These are phyloP conservation scores for Wickerhamomyces alni DNA, from an alignment of 805 yeast species.

Conservation along the genomic window DNA sequence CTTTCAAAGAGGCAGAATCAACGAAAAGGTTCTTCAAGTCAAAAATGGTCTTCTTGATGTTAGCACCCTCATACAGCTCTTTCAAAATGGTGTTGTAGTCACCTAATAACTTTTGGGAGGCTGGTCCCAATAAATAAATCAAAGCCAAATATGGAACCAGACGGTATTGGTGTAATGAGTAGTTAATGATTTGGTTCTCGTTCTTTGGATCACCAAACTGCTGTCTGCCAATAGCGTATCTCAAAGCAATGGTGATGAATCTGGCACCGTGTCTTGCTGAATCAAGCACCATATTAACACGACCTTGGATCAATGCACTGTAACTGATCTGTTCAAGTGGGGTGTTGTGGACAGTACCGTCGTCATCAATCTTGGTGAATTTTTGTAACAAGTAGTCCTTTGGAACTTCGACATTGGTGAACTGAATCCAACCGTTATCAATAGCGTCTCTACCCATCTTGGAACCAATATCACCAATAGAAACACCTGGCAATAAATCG, in stretches of 20 bases:
- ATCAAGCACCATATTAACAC: conserved; percentile 86
- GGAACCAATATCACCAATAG: conserved; percentile 88
- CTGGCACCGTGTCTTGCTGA: conserved; percentile 76
- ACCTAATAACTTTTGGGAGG: conserved; percentile 53
- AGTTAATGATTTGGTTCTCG: conserved; percentile 76
- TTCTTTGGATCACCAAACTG: conserved; percentile 59
- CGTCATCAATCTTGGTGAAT: conserved; percentile 61
- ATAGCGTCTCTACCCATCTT: conserved; percentile 96
- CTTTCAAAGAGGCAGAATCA: conserved; percentile 82
- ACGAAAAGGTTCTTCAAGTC: conserved; percentile 75
- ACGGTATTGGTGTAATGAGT: conserved; percentile 85
- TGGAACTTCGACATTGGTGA: conserved; percentile 77
- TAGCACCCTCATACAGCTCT: conserved; percentile 44
- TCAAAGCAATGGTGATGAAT: conserved; percentile 72
- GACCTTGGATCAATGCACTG: conserved; percentile 81
- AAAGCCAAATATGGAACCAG: conserved; percentile 80
- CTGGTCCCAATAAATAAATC: conserved; percentile 70
- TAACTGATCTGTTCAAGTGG: conserved; percentile 85
- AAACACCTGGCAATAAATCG: conserved; percentile 68
- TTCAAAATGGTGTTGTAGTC: conserved; percentile 45
- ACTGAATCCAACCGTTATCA: conserved; percentile 96
- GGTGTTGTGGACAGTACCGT: conserved; percentile 62
- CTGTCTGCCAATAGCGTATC: conserved; percentile 54
- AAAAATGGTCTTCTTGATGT: conserved; percentile 45
- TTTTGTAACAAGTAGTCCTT: conserved; percentile 76